Base-by-base conservation (phyloP, 2,329 filamentous ascomycete genomes). In the Fusarium mundagurra region DNA sequence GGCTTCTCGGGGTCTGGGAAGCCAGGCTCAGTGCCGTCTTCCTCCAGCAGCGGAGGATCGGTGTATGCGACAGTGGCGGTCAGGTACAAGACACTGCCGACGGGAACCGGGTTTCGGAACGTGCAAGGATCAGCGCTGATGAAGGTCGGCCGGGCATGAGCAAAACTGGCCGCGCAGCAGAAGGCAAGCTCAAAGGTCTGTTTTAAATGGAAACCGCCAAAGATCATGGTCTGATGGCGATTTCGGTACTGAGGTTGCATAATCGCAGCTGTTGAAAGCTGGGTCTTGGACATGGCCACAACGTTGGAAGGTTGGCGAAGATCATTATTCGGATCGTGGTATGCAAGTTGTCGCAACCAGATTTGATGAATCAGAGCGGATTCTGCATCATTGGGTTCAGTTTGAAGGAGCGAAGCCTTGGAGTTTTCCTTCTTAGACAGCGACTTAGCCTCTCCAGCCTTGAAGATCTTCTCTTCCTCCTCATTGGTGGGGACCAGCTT, bases 201-300 rank as follows among this genome's bases (percentile, higher is more conserved):
- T 64, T 80, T 80, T 6, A 80, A 61, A 34, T 79, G 79, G 33
- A 80, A 80, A 1, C 79, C 79, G 22, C 79, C 79, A 59, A 80
- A 80, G 11, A 80, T 78, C 79, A 80, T 80, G 8, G 74, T 77
- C 44, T 80, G 78, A 33, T 80, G 79, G 3, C 79, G 67, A 20
- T 80, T 80, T 6, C 79, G 67, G 20, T 77, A 79, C 22, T 80
- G 79, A 2, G 79, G 79, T 16, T 80, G 79, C 79, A 80, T 80
- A 3, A 80, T 80, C 4, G 76, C 70, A 6, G 79, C 79, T 0
- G 79, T 80, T 0, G 76, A 77, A 2, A 80, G 47, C n/a, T 75
- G 69, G 0, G 79, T 80, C 14, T 79, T 77, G 11, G 75, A 69
- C 79, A 80, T 80, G 10, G 76, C 70, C 5, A 80, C 47, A 1